Evolutionary conservation across 371 early-diverging fungal species (phyloP).

Genomic region (Dichotomocladium elegans): DNA sequence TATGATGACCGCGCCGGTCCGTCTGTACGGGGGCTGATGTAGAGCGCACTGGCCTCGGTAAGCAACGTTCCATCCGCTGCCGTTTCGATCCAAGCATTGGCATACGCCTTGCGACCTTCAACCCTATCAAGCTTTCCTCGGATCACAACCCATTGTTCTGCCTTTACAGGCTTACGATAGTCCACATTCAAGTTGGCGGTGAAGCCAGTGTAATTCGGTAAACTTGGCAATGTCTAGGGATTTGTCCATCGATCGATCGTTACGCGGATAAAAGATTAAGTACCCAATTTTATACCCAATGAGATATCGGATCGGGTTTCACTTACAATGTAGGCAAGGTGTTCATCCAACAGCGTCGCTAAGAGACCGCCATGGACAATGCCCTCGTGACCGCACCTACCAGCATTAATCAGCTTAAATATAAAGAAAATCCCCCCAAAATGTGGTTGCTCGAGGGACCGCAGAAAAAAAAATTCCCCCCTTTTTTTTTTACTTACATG

Average conservation of each 20-base stretch:
- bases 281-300: not conserved
- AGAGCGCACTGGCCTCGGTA: constrained; percentile 66
- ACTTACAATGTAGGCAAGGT: constrained; percentile 54
- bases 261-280: not conserved
- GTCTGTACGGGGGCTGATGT: constrained; percentile 52
- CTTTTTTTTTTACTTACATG: constrained; percentile 23
- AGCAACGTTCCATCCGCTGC: constrained; percentile 42
- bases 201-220: constrained; percentile 67
- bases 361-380: constrained; percentile 79
- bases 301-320: too few relatives aligned
- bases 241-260: not conserved
- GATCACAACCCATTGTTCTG: constrained; percentile 65
- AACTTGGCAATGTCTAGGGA: constrained; percentile 44
- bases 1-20: constrained; percentile 4
- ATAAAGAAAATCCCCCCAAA: too few relatives aligned
- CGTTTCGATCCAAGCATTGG: constrained; percentile 59
- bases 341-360: constrained; percentile 72
- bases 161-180: constrained; percentile 67
- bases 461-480: not conserved
- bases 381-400: constrained; percentile 67
- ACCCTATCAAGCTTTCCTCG: constrained; percentile 54
- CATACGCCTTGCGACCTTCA: constrained; percentile 73
- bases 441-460: not conserved
- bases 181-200: constrained; percentile 75
- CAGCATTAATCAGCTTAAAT: not conserved